Evolutionary conservation across 768 basidiomycete species (phyloP).

Genomic region (Naganishia vaughanmartiniae): DNA sequence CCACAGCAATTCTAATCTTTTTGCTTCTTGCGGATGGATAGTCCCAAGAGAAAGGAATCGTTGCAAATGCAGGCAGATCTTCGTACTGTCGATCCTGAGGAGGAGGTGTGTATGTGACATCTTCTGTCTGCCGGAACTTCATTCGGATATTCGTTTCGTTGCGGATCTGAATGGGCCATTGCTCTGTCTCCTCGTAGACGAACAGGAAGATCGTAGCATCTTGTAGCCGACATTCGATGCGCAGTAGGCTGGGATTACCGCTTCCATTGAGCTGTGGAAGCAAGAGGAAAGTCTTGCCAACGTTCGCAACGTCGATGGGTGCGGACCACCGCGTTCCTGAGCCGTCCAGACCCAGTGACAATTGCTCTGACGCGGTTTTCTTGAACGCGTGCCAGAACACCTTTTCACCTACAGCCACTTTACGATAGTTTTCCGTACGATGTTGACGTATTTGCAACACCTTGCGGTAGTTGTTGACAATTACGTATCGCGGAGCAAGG

Average conservation of each 20-base stretch:
- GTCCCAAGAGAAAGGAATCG: slow-evolving; percentile 84
- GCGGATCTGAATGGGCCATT: slow-evolving; percentile 87
- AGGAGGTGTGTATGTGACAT: slow-evolving; percentile 56
- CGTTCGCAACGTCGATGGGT: slow-evolving; percentile 85
- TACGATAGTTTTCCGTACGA: slow-evolving; percentile 61
- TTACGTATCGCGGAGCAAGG: slow-evolving; percentile 80
- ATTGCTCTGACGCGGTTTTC: slow-evolving; percentile 64
- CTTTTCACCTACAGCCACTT: slow-evolving; percentile 67
- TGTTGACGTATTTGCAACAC: slow-evolving; percentile 80
- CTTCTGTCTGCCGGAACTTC: slow-evolving; percentile 67
- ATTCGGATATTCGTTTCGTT: slow-evolving; percentile 77
- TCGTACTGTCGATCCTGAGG: slow-evolving; percentile 41
- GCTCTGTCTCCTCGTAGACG: slow-evolving; percentile 64
- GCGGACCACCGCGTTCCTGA: slow-evolving; percentile 83
- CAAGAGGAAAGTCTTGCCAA: slow-evolving; percentile 61
- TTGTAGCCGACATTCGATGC: slow-evolving; percentile 71
- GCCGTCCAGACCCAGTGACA: slow-evolving; percentile 83
- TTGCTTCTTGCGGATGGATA: slow-evolving; percentile 79
- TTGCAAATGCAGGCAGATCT: slow-evolving; percentile 43
- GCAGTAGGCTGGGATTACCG: slow-evolving; percentile 17
- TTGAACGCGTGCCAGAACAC: slow-evolving; percentile 65
- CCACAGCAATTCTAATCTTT: slow-evolving; percentile 66
- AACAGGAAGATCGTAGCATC: slow-evolving; percentile 87
- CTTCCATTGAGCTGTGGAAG: slow-evolving; percentile 17
- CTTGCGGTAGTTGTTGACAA: slow-evolving; percentile 73